Evolutionary conservation across 768 basidiomycete species (phyloP).

Genomic region (Podaxis mareebaensis): DNA sequence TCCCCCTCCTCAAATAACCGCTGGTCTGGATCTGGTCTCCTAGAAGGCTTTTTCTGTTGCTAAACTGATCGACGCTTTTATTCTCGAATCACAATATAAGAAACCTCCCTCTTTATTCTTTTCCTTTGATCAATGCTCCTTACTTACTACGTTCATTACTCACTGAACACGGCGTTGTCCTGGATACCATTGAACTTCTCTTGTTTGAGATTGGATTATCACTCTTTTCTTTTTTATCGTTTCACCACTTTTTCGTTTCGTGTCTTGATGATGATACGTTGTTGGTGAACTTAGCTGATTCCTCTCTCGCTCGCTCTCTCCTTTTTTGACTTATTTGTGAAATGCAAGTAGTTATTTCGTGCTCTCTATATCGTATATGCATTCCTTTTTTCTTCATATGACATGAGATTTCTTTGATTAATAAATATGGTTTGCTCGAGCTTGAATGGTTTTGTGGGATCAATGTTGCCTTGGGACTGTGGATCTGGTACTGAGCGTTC

Average conservation of each 20-base stretch:
- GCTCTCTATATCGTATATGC: not conserved
- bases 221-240: slow-evolving; percentile 1
- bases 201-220: not conserved
- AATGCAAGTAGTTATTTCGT: not conserved
- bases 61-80: not conserved
- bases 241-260: not conserved
- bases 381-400: not conserved
- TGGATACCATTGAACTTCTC: slow-evolving; percentile 6
- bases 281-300: not conserved
- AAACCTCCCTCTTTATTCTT: slow-evolving; percentile 6
- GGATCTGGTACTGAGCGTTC: too few relatives aligned
- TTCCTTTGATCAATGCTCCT: not conserved
- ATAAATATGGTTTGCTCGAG: not conserved
- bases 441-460: not conserved
- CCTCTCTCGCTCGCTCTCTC: not conserved
- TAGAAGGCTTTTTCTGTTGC: not conserved
- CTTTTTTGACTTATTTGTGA: not conserved
- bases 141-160: slow-evolving; percentile 8
- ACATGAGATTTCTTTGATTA: not conserved
- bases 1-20: not conserved
- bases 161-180: slow-evolving; percentile 9
- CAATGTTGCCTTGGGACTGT: too few relatives aligned
- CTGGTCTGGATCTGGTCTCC: not conserved
- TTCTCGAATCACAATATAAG: not conserved
- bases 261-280: not conserved